Base-by-base conservation (phyloP, 2,329 filamentous ascomycete species). In the Trichoderma aggressivum region DNA sequence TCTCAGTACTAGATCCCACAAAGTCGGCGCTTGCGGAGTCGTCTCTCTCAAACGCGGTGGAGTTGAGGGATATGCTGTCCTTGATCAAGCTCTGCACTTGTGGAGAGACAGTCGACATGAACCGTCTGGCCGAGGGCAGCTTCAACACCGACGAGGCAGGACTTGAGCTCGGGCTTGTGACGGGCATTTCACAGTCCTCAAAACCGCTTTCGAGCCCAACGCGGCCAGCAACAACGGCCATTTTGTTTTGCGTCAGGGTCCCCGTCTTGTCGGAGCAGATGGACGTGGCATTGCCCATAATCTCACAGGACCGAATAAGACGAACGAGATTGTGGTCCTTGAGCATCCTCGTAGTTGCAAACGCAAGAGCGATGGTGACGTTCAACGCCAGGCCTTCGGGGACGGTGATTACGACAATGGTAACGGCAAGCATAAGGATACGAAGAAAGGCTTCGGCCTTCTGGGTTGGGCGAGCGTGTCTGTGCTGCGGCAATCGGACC, bases 241-340 rank as follows among this genome's bases (percentile, higher is more conserved):
- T 90, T 74, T 87, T 86, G 74, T 90, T 90, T 73, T 89, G 86
- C 0, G 89, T 91, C 26, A 91, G 80, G 1, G 89, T 91, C 5
- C 89, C 89, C 0, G 89, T 91, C 78, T 91, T 91, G 75, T 91
- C 89, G 0, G 88, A 90, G 76, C 89, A 90, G 62, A 91, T 85
- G 8, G 85, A 88, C 0, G 88, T 90, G 10, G 87, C 87, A 74
- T 89, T 90, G 8, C 88, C 88, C 88, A 90, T 90, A 7, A 87
- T 89, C 74, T 90, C 88, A 74, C 87, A 89, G 2, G 88, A 88
- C 64, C 86, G 84, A 39, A 90, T 79, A 36, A 88, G 81, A 14
- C 88, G 86, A 59, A 90, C 88, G 59, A 90, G 77, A 72, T 90
- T 90, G 74, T 90, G 89, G 74, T 90, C 88, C 76, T 85, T 86